phyloP scores from a whole-genome alignment of 352 stramenopile genomes.

The Globisporangium recalcitrans region DNA sequence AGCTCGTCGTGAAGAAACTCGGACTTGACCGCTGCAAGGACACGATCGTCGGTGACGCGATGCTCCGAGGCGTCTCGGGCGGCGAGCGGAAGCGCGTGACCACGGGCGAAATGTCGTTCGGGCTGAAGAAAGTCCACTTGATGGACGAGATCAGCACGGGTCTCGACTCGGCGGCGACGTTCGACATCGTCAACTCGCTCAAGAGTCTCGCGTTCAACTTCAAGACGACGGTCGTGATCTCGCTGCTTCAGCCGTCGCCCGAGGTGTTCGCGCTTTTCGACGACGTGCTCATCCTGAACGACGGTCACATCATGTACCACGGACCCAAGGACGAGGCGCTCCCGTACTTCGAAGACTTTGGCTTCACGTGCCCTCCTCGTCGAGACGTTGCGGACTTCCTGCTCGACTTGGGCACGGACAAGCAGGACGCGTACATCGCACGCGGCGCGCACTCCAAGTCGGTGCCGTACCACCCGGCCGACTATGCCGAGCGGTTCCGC shows the following conservation, averaged over 20 bases:
- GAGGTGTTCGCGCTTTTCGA: constrained; percentile 94
- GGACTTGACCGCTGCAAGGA: constrained; percentile 49
- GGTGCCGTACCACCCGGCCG: constrained; percentile 23
- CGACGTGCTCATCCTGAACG: constrained; percentile 88
- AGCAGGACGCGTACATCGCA: constrained; percentile 43
- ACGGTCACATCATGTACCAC: constrained; percentile 87
- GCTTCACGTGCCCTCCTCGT: constrained; percentile 38
- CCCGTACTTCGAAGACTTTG: constrained; percentile 43
- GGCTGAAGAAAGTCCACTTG: constrained; percentile 60
- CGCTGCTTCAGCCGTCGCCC: constrained; percentile 88
- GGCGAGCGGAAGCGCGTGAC: constrained; percentile 91
- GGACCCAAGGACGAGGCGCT: constrained; percentile 29
- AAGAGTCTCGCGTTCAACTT: constrained; percentile 44
- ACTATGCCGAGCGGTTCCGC: constrained; percentile 51
- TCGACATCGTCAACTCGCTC: constrained; percentile 50
- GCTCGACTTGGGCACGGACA: constrained; percentile 45
- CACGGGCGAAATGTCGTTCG: constrained; percentile 84
- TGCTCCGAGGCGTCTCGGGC: constrained; percentile 68
- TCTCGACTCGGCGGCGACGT: constrained; percentile 49
- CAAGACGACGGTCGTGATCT: constrained; percentile 57
- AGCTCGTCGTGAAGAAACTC: constrained; percentile 31
- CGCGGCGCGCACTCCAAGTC: background rate
- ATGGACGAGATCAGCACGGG: constrained; percentile 80
- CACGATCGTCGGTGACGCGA: constrained; percentile 58
- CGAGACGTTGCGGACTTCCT: constrained; percentile 55